Evolutionary conservation across 306 rosid genomes (phyloP).

Genomic region (Gleditsia sinensis): DNA sequence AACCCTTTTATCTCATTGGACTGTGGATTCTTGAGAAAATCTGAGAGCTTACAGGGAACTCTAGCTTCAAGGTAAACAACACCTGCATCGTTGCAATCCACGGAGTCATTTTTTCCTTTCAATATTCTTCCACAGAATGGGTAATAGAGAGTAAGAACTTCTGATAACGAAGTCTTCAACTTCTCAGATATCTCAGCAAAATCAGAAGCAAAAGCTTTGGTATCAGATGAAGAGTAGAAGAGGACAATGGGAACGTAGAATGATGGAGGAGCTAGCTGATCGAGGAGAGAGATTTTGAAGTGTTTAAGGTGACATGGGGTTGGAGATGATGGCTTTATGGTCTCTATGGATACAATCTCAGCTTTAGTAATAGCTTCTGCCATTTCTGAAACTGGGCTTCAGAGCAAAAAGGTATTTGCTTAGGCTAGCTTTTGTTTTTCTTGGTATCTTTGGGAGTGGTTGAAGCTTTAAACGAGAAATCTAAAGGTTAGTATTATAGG

Average conservation of each 20-base stretch:
- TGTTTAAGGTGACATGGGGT: conserved; percentile 20
- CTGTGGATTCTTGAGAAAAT: not conserved
- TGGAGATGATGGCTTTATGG: conserved; percentile 23
- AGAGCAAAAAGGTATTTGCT: too few species aligned
- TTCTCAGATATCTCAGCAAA: not conserved
- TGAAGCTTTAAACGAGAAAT: too few species aligned
- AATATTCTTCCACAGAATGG: conserved; percentile 38
- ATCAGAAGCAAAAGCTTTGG: not conserved
- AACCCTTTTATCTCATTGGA: not conserved
- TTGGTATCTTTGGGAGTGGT: too few species aligned
- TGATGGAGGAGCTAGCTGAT: conserved; percentile 19
- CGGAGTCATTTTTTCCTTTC: not conserved
- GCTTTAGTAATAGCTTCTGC: not conserved
- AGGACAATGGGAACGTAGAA: conserved; percentile 17
- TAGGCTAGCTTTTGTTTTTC: too few species aligned
- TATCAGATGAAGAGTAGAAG: conserved; percentile 12
- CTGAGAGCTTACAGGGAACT: not conserved
- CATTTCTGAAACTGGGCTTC: too few species aligned
- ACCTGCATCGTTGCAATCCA: conserved; percentile 36
- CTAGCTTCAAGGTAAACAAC: conserved; percentile 19
- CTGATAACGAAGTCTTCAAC: conserved; percentile 20
- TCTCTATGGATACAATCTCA: not conserved
- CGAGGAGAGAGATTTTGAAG: conserved; percentile 30
- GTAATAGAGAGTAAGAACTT: conserved; percentile 15
- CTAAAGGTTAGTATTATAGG: too few species aligned